phyloP scores from a whole-genome alignment of 2,329 filamentous ascomycete genomes.

The Trichoderma sp. region DNA sequence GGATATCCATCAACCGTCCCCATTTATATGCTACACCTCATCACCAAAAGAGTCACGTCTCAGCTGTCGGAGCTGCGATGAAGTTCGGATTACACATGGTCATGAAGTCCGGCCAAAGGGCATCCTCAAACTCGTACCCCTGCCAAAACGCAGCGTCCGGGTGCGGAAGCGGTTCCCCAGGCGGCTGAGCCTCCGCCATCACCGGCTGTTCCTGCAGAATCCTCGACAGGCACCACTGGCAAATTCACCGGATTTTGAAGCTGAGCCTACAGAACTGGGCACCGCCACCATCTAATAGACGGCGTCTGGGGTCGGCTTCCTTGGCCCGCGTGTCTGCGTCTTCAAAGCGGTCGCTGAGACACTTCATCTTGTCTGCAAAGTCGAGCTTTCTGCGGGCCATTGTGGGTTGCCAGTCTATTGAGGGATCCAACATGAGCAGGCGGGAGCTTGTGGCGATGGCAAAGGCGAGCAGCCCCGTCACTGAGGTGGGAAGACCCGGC shows the following conservation, averaged over 20 bases:
- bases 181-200: constrained; percentile 11
- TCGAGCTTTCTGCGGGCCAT: constrained; percentile 35
- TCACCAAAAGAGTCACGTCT: not conserved
- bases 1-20: not conserved
- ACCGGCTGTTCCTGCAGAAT: constrained; percentile 23
- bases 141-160: constrained; percentile 19
- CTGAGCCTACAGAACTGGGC: constrained; percentile 32
- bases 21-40: not conserved
- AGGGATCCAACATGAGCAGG: constrained; percentile 34
- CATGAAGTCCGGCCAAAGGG: constrained; percentile 31
- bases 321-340: constrained; percentile 30
- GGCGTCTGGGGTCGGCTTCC: constrained; percentile 25
- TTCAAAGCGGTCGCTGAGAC: constrained; percentile 32
- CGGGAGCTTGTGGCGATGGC: constrained; percentile 35
- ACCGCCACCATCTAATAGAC: constrained; percentile 31
- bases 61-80: not conserved
- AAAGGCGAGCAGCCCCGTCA: constrained; percentile 34
- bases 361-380: constrained; percentile 29
- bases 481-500: constrained; percentile 31
- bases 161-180: not conserved
- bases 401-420: constrained; percentile 36
- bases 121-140: constrained; percentile 30
- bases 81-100: constrained; percentile 20
- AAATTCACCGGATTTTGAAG: constrained; percentile 39
- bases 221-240: constrained; percentile 37